Evolutionary conservation across 768 basidiomycete species (phyloP).

Genomic region (Serendipita sp.): DNA sequence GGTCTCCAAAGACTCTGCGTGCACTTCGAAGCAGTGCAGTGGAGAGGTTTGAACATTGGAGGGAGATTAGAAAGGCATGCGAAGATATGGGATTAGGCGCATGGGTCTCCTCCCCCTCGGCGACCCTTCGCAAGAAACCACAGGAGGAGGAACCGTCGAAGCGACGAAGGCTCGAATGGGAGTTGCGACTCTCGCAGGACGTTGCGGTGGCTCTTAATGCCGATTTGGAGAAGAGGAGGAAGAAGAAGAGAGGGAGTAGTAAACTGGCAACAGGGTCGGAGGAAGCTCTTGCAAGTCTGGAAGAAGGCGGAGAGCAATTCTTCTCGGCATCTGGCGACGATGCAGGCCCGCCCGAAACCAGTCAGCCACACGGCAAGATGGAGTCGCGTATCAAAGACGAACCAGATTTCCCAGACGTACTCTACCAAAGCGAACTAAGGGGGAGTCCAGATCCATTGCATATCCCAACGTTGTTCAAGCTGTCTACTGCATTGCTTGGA

Average conservation of each 20-base stretch:
- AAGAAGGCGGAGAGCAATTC: neutral
- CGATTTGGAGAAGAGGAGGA: neutral
- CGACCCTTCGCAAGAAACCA: neutral
- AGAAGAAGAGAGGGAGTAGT: neutral
- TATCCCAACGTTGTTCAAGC: neutral
- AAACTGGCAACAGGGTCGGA: neutral
- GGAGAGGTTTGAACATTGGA: slow-evolving; percentile 55
- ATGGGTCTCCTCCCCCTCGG: neutral
- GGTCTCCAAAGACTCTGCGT: slow-evolving; percentile 42
- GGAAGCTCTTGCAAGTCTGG: neutral
- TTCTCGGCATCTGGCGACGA: too few species aligned
- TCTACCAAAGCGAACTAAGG: neutral
- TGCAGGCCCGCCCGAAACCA: too few species aligned
- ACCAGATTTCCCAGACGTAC: neutral
- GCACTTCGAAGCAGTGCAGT: slow-evolving; percentile 49
- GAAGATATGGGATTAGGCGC: slow-evolving; percentile 20
- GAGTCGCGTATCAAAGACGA: too few species aligned
- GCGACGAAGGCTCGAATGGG: neutral
- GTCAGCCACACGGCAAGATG: too few species aligned
- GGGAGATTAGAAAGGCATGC: slow-evolving; percentile 47
- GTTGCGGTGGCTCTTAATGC: neutral
- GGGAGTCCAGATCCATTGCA: neutral
- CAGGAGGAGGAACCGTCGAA: neutral
- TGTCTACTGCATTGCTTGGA: neutral
- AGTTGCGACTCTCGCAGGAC: slow-evolving; percentile 2